Evolutionary conservation across 768 basidiomycete genomes (phyloP), one percentile per base, ranked within the genome.

Genomic region (Pholiota microspora): DNA sequence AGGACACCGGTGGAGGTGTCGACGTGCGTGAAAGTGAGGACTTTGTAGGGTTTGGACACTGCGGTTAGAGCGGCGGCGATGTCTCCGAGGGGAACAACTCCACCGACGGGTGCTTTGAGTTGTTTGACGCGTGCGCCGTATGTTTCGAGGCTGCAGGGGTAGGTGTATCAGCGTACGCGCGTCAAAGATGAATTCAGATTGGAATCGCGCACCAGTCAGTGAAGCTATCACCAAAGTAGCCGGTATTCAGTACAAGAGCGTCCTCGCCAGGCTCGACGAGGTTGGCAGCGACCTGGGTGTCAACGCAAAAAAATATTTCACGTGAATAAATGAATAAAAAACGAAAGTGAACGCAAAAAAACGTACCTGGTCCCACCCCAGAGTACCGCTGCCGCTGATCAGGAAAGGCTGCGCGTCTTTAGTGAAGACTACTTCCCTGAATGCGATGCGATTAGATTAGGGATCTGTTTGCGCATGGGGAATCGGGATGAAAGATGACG

Each of bases 221-320:
- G 63, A 96, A 94, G 61, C 88, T 82, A 65, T 96, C 92, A 12
- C 92, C 95, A 68, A 98, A 98, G 77, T 98, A 98, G 5, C 96
- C 96, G 18, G 84, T 86, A 71, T 93, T 84, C 45, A 97, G 77
- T 0, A 98, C 91, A 48, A 97, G 83, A 18, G 78, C 91, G 55
- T 84, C 74, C 61, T 94, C 88, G 51, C 86, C 86, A 3, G 81
- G 79, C 62, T 90, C 87, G n/a, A 98, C 78, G 51, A 99, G 80
- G 71, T 98, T 98, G 7, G 92, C 83, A 0, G 92, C 86, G 35
- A 94, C 92, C 87, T 92, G 60, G 48, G 31, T n/a, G n/a, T n/a
- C n/a, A 58, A 28, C 9, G 35, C 35, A 18, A 18, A 21, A 7
- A 3, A 40, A 21, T 31, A 40, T 6, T n/a, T 18, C 16, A 44